These are phyloP conservation scores for Pluteus cervinus DNA, from an alignment of 768 basidiomycete genomes.

Conservation along the genomic window DNA sequence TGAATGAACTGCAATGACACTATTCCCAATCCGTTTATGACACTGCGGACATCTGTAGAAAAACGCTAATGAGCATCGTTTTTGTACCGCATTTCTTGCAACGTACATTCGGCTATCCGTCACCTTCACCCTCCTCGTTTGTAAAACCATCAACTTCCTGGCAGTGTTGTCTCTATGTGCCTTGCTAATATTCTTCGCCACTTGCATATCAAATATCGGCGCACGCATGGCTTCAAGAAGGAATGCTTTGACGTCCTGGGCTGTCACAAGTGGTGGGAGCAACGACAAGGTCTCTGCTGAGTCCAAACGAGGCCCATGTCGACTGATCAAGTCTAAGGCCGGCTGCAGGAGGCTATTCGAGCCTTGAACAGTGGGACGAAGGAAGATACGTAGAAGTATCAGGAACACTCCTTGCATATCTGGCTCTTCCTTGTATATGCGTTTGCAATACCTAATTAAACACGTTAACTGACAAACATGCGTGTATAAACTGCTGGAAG, in stretches of 20 bases:
- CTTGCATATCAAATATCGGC: constrained; percentile 61
- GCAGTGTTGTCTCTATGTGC: constrained; percentile 77
- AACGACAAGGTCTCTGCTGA: constrained; percentile 77
- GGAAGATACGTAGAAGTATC: constrained; percentile 80
- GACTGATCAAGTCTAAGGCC: constrained; percentile 82
- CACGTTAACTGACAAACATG: constrained; percentile 4
- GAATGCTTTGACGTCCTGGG: constrained; percentile 75
- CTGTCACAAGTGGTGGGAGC: constrained; percentile 84
- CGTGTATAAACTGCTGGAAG: neutral
- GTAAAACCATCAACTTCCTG: constrained; percentile 64
- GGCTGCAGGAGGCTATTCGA: constrained; percentile 62
- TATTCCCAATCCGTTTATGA: constrained; percentile 88
- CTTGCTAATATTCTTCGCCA: constrained; percentile 65
- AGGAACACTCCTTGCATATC: constrained; percentile 68
- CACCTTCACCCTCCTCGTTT: constrained; percentile 80
- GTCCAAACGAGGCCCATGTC: constrained; percentile 79
- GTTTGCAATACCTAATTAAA: constrained; percentile 77
- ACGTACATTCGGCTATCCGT: constrained; percentile 90
- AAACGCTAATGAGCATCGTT: constrained; percentile 4
- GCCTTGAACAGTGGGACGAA: constrained; percentile 57
- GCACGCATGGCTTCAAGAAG: constrained; percentile 63
- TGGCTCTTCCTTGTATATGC: constrained; percentile 56
- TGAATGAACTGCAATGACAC: constrained; percentile 90
- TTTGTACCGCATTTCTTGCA: constrained; percentile 8
- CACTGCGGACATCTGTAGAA: constrained; percentile 84